Conservation (phyloP, 23 red algal species). For the Gracilariopsis chorda region DNA sequence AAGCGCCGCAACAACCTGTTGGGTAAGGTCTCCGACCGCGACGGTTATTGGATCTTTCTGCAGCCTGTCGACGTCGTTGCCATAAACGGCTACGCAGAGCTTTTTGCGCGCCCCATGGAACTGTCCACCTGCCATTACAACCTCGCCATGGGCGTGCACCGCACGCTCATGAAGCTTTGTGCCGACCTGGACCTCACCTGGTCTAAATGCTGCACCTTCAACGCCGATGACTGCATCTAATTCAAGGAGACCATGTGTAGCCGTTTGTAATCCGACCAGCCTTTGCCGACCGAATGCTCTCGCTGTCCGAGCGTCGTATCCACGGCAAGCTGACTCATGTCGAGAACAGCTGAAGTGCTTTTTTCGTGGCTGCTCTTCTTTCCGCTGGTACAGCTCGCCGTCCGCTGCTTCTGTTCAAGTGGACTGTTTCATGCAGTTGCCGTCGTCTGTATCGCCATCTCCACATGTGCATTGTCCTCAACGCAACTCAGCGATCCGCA, state of each 20-base stretch:
- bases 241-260: conserved; percentile 36
- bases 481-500: neutral
- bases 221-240: conserved; percentile 49
- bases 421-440: neutral
- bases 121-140: conserved; percentile 64
- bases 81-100: conserved; percentile 53
- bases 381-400: too few relatives aligned
- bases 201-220: conserved; percentile 78
- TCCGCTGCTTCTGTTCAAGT: too few relatives aligned
- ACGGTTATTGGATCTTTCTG: conserved; percentile 56
- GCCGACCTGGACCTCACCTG: conserved; percentile 78
- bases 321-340: too few relatives aligned
- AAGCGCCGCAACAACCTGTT: neutral
- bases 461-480: neutral
- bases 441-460: neutral
- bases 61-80: conserved; percentile 58
- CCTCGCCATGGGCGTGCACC: conserved; percentile 53
- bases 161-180: conserved; percentile 17
- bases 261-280: too few relatives aligned
- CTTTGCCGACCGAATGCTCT: too few relatives aligned
- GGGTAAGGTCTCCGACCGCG: conserved; percentile 45
- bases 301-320: too few relatives aligned
- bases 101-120: conserved; percentile 74
- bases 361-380: too few relatives aligned
- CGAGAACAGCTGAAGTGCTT: too few relatives aligned